Evolutionary conservation across 2,329 filamentous ascomycete species (phyloP).

Genomic region (Malbranchea cinnamomea): DNA sequence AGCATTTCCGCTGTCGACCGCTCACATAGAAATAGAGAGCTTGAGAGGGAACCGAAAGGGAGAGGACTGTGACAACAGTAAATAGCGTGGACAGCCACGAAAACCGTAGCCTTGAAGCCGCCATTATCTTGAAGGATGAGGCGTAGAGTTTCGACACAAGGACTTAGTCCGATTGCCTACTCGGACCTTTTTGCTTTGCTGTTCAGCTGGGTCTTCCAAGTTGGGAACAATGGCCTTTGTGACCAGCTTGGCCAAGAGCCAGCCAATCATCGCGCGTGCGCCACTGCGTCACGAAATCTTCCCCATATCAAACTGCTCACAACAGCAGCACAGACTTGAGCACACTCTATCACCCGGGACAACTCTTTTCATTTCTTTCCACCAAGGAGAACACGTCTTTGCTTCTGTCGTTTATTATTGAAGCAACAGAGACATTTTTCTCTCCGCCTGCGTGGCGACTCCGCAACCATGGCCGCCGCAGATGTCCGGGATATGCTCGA

Average conservation of each 20-base stretch:
- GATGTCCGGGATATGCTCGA: constrained; percentile 84
- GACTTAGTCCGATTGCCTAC: no score
- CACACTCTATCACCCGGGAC: background rate
- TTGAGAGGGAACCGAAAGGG: constrained; percentile 47
- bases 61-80: constrained; percentile 51
- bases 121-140: constrained; percentile 16
- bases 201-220: no score
- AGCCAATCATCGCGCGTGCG: constrained; percentile 5
- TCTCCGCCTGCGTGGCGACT: background rate
- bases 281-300: background rate
- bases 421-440: no score
- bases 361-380: background rate
- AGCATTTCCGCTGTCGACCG: constrained; percentile 73
- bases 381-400: no score
- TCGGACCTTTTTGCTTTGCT: no score
- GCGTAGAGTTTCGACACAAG: no score
- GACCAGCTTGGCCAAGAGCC: constrained; percentile 3
- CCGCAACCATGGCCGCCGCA: constrained; percentile 38
- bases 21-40: constrained; percentile 96
- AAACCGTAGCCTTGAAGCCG: constrained; percentile 18
- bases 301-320: background rate
- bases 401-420: no score
- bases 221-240: no score
- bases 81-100: constrained; percentile 32
- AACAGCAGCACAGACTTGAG: background rate